These are phyloP conservation scores for Asterophora lycoperdoides DNA, from an alignment of 768 basidiomycete species.

Conservation along the genomic window DNA sequence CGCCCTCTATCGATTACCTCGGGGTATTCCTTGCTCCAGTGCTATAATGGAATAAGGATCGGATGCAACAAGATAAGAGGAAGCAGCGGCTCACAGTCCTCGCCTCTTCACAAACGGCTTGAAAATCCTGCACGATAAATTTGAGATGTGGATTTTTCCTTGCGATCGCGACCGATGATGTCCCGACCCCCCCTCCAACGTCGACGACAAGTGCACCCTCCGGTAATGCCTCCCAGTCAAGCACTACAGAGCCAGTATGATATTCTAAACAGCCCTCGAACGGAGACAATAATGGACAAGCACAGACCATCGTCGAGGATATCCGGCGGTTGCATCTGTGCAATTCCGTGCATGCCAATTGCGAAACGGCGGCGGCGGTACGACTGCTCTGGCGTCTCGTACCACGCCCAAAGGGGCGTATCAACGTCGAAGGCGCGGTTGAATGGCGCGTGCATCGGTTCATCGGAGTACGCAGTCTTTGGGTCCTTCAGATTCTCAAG, in stretches of 20 bases:
- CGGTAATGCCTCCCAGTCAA: constrained; percentile 22
- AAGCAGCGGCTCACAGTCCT: not conserved
- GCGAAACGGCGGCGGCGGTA: constrained; percentile 7
- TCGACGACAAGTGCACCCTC: constrained; percentile 24
- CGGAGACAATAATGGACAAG: not conserved
- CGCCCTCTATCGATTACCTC: constrained; percentile 2
- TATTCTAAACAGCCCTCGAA: not conserved
- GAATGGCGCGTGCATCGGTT: constrained; percentile 15
- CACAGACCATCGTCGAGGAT: constrained; percentile 7
- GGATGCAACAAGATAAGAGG: not conserved
- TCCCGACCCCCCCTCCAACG: constrained; percentile 28
- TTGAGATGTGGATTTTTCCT: constrained; percentile 17
- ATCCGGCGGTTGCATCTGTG: constrained; percentile 5
- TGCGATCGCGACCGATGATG: constrained; percentile 19
- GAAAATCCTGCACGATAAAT: constrained; percentile 24
- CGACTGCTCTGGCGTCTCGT: not conserved
- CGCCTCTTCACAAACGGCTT: constrained; percentile 15
- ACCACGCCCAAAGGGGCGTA: not conserved
- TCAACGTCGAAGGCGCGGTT: constrained; percentile 1
- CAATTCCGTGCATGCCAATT: constrained; percentile 4
- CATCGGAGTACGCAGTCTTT: constrained; percentile 14
- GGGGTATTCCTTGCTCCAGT: constrained; percentile 7
- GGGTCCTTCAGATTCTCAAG: constrained; percentile 25
- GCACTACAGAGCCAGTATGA: constrained; percentile 13
- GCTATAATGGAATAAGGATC: not conserved